phyloP scores from a whole-genome alignment of 805 yeast species.

The Cyberlindnera bimundalis region DNA sequence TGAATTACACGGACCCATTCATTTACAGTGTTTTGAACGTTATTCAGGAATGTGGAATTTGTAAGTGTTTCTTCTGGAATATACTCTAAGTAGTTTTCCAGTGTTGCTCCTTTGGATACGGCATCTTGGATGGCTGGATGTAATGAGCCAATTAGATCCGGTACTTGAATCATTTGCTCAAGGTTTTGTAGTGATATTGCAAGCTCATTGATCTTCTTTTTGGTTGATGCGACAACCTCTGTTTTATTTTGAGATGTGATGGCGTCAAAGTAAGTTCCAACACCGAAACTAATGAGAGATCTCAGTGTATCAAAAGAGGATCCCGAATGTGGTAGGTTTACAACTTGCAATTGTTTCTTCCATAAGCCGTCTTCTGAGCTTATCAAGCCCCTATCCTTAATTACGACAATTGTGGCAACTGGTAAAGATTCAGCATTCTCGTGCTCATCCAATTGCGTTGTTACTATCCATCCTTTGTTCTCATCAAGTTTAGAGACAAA shows the following conservation, averaged over 20 bases:
- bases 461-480: conserved; percentile 14
- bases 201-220: conserved; percentile 65
- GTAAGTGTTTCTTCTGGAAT: conserved; percentile 36
- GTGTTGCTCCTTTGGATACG: conserved; percentile 32
- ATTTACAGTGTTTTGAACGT: conserved; percentile 65
- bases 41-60: conserved; percentile 60
- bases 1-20: conserved; percentile 69
- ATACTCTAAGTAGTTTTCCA: conserved; percentile 24
- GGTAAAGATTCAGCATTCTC: conserved; percentile 7
- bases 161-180: conserved; percentile 64
- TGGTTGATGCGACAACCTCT: conserved; percentile 43
- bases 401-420: conserved; percentile 34
- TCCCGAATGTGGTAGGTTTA: conserved; percentile 33
- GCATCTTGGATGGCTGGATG: conserved; percentile 49
- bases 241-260: conserved; percentile 29
- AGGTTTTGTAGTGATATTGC: conserved; percentile 63
- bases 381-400: conserved; percentile 40
- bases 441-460: conserved; percentile 12
- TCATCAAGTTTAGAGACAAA: conserved; percentile 22
- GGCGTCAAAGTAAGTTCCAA: conserved; percentile 67
- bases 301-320: conserved; percentile 49
- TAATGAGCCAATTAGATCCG: conserved; percentile 50
- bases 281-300: conserved; percentile 56
- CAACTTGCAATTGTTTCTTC: conserved; percentile 32
- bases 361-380: conserved; percentile 19